Conservation (phyloP, 257 asterid species). For the Fraxinus excelsior region DNA sequence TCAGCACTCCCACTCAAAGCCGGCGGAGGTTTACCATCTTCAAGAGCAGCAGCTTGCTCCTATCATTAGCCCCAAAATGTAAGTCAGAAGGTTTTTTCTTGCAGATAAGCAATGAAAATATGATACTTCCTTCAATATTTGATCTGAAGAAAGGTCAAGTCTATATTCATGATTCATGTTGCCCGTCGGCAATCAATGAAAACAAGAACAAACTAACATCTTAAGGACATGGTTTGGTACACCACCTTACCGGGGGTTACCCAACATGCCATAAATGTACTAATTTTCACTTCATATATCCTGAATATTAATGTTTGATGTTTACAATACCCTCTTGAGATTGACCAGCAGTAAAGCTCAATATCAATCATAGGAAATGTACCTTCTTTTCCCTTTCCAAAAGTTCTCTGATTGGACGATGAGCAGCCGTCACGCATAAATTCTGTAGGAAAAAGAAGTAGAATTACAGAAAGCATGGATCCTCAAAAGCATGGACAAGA, state of each 20-base stretch:
- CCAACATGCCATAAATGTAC: background rate
- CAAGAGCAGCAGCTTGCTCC: slow-evolving; percentile 75
- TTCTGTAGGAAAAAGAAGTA: slow-evolving; percentile 52
- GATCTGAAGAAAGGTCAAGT: background rate
- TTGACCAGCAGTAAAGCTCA: background rate
- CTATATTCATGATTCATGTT: slow-evolving; percentile 5
- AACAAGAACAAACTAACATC: background rate
- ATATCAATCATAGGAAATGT: background rate
- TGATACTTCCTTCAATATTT: background rate
- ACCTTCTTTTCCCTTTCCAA: slow-evolving; percentile 90
- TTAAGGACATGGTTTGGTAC: background rate
- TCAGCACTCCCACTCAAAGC: slow-evolving; percentile 77
- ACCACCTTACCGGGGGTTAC: background rate
- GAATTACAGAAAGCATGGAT: slow-evolving; percentile 5
- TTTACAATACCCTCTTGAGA: background rate
- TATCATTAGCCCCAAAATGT: slow-evolving; percentile 36
- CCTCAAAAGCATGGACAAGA: slow-evolving; percentile 7
- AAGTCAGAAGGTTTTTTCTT: slow-evolving; percentile 11
- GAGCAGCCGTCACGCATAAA: slow-evolving; percentile 92
- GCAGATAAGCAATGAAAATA: slow-evolving; percentile 1
- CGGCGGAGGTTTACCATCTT: slow-evolving; percentile 71
- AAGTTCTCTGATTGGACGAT: slow-evolving; percentile 86
- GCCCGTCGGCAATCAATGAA: background rate
- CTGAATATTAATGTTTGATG: background rate
- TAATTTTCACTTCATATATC: background rate